Evolutionary conservation across 352 stramenopile genomes (phyloP).

Genomic region (Pythium coloratum): DNA sequence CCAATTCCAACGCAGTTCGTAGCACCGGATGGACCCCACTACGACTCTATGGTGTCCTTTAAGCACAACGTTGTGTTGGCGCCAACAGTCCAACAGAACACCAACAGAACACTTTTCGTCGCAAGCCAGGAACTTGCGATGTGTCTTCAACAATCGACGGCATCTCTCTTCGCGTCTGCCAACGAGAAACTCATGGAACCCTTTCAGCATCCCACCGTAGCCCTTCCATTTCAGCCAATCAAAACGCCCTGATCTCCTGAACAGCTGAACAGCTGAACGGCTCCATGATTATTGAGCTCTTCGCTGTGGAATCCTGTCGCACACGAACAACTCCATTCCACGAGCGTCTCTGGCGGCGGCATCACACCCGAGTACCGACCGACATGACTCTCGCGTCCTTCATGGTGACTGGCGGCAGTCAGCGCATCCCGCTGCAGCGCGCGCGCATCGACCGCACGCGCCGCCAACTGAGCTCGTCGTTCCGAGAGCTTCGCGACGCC

Average conservation of each 20-base stretch:
- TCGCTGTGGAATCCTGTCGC: not conserved
- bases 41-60: not conserved
- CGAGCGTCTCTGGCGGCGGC: not conserved
- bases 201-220: not conserved
- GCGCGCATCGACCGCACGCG: constrained; percentile 6
- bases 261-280: constrained; percentile 2
- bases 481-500: not conserved
- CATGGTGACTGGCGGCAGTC: not conserved
- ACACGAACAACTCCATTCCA: not conserved
- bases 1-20: not conserved
- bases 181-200: constrained; percentile 2
- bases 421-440: constrained; percentile 16
- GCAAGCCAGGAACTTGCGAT: not conserved
- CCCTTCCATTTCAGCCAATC: not conserved
- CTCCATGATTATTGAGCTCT: not conserved
- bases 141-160: not conserved
- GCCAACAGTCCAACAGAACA: not conserved
- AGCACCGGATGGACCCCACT: not conserved
- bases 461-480: constrained; percentile 4
- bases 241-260: not conserved
- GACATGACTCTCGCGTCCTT: not conserved
- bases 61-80: not conserved
- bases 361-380: too few relatives aligned
- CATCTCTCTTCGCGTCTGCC: not conserved
- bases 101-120: not conserved